Percentiles rank a stretch among this genome's conserved stretches.
Evolutionary conservation across 1,284 basidiomycete species (phyloP).

Genomic region (Marasmius tenuissimus): DNA sequence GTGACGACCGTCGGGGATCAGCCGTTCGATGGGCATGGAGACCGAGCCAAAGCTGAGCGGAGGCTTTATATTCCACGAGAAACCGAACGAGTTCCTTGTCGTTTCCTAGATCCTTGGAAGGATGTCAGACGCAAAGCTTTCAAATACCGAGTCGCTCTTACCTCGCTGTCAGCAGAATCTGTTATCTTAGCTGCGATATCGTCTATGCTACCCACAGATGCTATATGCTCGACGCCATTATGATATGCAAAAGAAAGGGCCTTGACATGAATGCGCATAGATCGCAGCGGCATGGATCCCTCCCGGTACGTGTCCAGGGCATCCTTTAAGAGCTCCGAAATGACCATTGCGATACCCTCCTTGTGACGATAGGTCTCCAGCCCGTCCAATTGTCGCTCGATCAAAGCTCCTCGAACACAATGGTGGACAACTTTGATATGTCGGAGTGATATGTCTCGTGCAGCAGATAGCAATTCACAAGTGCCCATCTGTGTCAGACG

Average conservation of each 20-base stretch:
- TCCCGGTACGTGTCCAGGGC: constrained; percentile 48
- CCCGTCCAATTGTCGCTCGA: constrained; percentile 59
- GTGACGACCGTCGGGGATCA: constrained; percentile 37
- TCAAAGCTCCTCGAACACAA: constrained; percentile 47
- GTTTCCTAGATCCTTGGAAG: constrained; percentile 36
- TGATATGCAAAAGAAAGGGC: constrained; percentile 56
- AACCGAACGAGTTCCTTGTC: constrained; percentile 40
- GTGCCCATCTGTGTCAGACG: constrained; percentile 62
- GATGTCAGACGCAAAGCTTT: constrained; percentile 1
- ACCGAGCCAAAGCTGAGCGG: constrained; percentile 62
- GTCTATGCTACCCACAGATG: constrained; percentile 26
- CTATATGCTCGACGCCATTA: constrained; percentile 24
- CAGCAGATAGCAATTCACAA: constrained; percentile 58
- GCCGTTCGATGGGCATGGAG: constrained; percentile 59
- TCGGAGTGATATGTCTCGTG: constrained; percentile 46
- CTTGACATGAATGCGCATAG: constrained; percentile 51
- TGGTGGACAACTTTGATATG: constrained; percentile 21
- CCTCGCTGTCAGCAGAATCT: constrained; percentile 37
- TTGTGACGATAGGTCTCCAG: constrained; percentile 58
- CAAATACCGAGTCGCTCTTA: constrained; percentile 23
- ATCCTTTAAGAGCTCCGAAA: constrained; percentile 46
- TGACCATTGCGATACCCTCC: constrained; percentile 42
- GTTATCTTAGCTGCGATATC: constrained; percentile 43
- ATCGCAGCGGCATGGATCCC: constrained; percentile 48
- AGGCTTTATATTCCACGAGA: constrained; percentile 46